These are phyloP conservation scores for Populus alba DNA, from an alignment of 345 rosid genomes.

Conservation along the genomic window DNA sequence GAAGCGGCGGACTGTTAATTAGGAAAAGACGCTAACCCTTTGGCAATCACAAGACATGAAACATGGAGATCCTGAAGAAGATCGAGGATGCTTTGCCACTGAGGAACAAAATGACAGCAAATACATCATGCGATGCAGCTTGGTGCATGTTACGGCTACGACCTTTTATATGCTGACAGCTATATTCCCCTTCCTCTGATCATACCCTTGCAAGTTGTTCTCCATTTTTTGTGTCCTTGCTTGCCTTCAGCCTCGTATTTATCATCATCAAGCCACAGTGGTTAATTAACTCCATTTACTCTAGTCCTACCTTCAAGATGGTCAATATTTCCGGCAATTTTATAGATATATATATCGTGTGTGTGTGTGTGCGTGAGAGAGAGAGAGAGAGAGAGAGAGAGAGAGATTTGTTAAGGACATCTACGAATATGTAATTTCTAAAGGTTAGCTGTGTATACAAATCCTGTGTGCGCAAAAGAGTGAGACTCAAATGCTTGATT, in stretches of 20 bases:
- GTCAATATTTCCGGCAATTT: neutral
- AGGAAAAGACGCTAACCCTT: neutral
- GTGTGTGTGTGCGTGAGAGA: neutral
- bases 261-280: neutral
- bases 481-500: neutral
- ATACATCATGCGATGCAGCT: neutral
- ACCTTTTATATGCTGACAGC: neutral
- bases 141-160: neutral
- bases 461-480: neutral
- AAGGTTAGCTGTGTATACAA: neutral
- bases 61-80: neutral
- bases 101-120: neutral
- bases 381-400: too few relatives aligned
- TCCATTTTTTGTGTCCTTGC: neutral
- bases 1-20: neutral
- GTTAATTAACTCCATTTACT: too few relatives aligned
- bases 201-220: neutral
- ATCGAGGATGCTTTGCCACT: neutral
- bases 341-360: rapidly evolving
- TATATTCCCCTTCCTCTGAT: neutral
- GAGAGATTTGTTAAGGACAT: neutral
- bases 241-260: neutral
- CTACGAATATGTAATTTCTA: too few relatives aligned
- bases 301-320: neutral
- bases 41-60: neutral